These are phyloP conservation scores for Pythium apleroticum DNA, from an alignment of 352 stramenopile species.

Conservation along the genomic window DNA sequence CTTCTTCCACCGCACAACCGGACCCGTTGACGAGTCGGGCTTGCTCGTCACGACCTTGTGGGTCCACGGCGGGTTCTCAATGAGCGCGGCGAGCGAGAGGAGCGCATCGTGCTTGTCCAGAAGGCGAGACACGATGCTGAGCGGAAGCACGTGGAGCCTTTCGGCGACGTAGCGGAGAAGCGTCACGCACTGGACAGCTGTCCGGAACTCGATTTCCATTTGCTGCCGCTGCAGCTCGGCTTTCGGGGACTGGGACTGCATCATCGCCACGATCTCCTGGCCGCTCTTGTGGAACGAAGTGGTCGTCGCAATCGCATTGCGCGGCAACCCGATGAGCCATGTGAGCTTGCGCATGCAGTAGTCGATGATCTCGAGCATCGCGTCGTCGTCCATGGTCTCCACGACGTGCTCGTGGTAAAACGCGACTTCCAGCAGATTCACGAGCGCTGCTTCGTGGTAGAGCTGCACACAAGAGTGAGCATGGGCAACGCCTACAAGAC, in stretches of 20 bases:
- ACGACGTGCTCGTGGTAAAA: conserved; percentile 90
- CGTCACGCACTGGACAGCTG: conserved; percentile 85
- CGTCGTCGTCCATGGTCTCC: conserved; percentile 85
- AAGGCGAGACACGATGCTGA: conserved; percentile 89
- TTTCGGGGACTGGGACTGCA: conserved; percentile 50
- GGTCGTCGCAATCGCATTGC: conserved; percentile 46
- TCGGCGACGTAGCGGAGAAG: conserved; percentile 91
- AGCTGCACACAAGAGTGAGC: conserved; percentile 34
- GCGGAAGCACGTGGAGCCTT: conserved; percentile 80
- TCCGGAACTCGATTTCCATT: conserved; percentile 86
- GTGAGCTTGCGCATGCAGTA: conserved; percentile 91
- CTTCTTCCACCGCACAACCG: conserved; percentile 86
- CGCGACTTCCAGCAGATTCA: conserved; percentile 88
- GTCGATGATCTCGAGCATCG: conserved; percentile 93
- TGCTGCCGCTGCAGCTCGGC: conserved; percentile 70
- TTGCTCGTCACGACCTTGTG: conserved; percentile 50
- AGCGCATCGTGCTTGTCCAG: conserved; percentile 97
- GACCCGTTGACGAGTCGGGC: conserved; percentile 21
- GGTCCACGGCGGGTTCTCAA: conserved; percentile 97
- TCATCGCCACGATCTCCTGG: conserved; percentile 64
- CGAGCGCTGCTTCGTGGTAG: conserved; percentile 89
- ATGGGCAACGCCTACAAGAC: too few species aligned
- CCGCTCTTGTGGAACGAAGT: conserved; percentile 78
- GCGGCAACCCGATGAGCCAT: conserved; percentile 72
- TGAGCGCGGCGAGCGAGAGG: conserved; percentile 88